Percentiles rank a stretch among this genome's conserved stretches.
phyloP scores from a whole-genome alignment of 257 asterid genomes.

The Solanum rostratum region DNA sequence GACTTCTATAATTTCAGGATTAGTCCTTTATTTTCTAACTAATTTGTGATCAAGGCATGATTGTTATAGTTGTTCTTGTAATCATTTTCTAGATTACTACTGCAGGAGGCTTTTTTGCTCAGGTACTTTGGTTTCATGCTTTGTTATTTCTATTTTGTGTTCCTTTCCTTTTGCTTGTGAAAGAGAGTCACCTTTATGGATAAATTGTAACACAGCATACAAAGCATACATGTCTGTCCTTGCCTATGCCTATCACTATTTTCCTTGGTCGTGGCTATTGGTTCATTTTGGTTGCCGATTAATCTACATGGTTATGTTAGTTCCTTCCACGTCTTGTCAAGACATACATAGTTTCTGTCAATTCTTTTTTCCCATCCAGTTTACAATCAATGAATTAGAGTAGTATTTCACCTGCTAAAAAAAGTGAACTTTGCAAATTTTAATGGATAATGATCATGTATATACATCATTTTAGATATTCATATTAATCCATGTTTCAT shows the following conservation, averaged over 20 bases:
- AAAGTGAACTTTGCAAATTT: background rate
- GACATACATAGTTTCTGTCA: background rate
- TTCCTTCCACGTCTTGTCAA: background rate
- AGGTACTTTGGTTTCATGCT: slow-evolving; percentile 27
- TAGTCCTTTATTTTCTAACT: background rate
- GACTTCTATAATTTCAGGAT: background rate
- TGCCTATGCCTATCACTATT: slow-evolving; percentile 59
- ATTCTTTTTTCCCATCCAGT: background rate
- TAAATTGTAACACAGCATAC: too few relatives aligned
- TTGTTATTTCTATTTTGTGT: too few relatives aligned
- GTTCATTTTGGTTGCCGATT: slow-evolving; percentile 67
- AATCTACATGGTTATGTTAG: background rate
- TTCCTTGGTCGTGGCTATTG: slow-evolving; percentile 43
- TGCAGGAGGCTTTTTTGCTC: slow-evolving; percentile 85
- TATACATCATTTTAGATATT: background rate
- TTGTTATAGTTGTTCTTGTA: background rate
- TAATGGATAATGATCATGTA: background rate
- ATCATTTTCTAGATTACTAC: too few relatives aligned
- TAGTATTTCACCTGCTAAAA: background rate
- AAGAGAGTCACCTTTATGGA: background rate
- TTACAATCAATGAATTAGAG: background rate
- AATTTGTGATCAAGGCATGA: background rate
- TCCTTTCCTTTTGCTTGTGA: background rate
- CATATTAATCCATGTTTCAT: background rate
- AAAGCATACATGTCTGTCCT: slow-evolving; percentile 11